A percentile compares a stretch with the other conserved stretches of the same genome.
Conservation (phyloP, 2,329 filamentous ascomycete genomes). For the Curvularia lunata region DNA sequence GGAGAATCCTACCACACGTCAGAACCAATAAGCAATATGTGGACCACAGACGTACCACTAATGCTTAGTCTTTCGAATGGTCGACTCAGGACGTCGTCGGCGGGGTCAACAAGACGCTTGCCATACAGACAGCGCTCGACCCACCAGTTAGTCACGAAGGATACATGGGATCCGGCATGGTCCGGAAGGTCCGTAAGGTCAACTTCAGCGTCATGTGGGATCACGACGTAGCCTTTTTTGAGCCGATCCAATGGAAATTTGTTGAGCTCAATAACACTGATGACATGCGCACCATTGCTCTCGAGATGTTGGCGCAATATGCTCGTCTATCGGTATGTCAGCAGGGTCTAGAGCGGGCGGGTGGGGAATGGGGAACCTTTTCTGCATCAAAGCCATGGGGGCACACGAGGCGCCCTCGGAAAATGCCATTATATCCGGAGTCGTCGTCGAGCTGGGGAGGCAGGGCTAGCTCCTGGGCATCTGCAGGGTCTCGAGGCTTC, state of each 20-base stretch:
- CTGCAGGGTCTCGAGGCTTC: constrained; percentile 28
- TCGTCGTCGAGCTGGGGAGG: constrained; percentile 38
- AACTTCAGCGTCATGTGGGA: constrained; percentile 53
- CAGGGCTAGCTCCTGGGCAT: constrained; percentile 9
- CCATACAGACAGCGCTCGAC: constrained; percentile 85
- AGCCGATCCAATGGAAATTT: constrained; percentile 36
- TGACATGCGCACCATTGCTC: constrained; percentile 46
- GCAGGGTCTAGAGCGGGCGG: constrained; percentile 15
- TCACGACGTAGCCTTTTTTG: constrained; percentile 48
- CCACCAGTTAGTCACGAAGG: constrained; percentile 84
- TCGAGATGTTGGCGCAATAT: constrained; percentile 44
- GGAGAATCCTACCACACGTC: constrained; percentile 62
- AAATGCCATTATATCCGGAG: constrained; percentile 52
- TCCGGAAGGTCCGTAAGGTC: constrained; percentile 45
- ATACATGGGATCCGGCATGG: constrained; percentile 40
- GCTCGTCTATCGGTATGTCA: constrained; percentile 38
- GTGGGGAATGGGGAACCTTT: constrained; percentile 42
- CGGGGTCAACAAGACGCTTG: constrained; percentile 73
- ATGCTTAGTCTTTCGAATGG: constrained; percentile 78
- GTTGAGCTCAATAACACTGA: constrained; percentile 35
- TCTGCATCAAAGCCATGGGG: constrained; percentile 53
- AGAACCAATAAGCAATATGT: constrained; percentile 18
- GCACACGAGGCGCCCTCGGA: constrained; percentile 52
- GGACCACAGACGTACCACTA: constrained; percentile 48
- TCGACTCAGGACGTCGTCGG: constrained; percentile 73